Conservation (phyloP, 2,329 filamentous ascomycete genomes). For the Samsoniella hepiali region DNA sequence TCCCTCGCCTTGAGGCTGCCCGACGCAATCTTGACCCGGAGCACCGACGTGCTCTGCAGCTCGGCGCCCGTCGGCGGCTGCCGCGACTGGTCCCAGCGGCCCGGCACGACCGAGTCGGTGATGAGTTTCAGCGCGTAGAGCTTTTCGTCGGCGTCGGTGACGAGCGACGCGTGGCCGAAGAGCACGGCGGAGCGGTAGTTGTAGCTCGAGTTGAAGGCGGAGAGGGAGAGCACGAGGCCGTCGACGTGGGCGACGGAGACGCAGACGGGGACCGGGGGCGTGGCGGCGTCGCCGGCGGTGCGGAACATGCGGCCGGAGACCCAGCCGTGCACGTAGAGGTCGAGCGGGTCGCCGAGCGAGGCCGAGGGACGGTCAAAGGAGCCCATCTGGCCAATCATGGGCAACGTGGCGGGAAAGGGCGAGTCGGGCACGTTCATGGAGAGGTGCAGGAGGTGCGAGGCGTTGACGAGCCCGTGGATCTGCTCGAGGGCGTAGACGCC, state of each 20-base stretch:
- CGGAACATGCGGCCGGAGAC: slow-evolving; percentile 76
- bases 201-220: slow-evolving; percentile 77
- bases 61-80: slow-evolving; percentile 70
- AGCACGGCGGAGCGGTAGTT: slow-evolving; percentile 81
- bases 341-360: slow-evolving; percentile 60
- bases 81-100: slow-evolving; percentile 66
- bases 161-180: slow-evolving; percentile 68
- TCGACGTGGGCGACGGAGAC: slow-evolving; percentile 73
- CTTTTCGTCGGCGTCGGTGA: slow-evolving; percentile 67
- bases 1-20: slow-evolving; percentile 73
- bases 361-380: slow-evolving; percentile 63
- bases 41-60: slow-evolving; percentile 69
- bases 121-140: slow-evolving; percentile 75
- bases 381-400: slow-evolving; percentile 83
- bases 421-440: slow-evolving; percentile 65
- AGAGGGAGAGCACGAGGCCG: slow-evolving; percentile 74
- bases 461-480: slow-evolving; percentile 74
- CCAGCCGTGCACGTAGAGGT: slow-evolving; percentile 82
- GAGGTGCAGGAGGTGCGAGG: slow-evolving; percentile 71
- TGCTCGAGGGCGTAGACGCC: slow-evolving; percentile 68
- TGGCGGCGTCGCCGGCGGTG: slow-evolving; percentile 37
- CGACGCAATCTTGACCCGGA: slow-evolving; percentile 64
- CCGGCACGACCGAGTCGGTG: slow-evolving; percentile 68
- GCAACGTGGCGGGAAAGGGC: slow-evolving; percentile 73
- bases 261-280: slow-evolving; percentile 61